Evolutionary conservation across 2,329 filamentous ascomycete genomes (phyloP).

Genomic region (Pezicula radicicola): DNA sequence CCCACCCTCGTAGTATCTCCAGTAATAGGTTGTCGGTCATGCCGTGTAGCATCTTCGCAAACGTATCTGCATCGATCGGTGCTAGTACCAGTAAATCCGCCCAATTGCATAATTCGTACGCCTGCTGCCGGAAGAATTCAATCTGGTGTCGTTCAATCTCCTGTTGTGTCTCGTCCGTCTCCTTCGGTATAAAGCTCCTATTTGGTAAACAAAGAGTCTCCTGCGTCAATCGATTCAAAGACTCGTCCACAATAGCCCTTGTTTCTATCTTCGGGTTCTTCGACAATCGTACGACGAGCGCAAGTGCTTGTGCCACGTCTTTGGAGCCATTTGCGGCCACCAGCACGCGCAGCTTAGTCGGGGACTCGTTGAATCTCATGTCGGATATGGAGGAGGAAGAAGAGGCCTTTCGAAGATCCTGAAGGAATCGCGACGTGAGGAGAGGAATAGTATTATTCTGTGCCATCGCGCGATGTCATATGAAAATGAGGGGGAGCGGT

Average conservation of each 20-base stretch:
- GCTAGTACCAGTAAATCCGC: slow-evolving; percentile 82
- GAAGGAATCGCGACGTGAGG: slow-evolving; percentile 9
- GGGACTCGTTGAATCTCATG: slow-evolving; percentile 43
- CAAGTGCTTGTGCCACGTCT: slow-evolving; percentile 63
- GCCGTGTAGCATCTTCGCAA: slow-evolving; percentile 85
- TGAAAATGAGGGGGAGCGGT: not conserved
- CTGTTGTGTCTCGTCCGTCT: slow-evolving; percentile 21
- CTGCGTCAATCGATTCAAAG: slow-evolving; percentile 59
- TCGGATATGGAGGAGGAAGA: slow-evolving; percentile 23
- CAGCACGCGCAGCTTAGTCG: slow-evolving; percentile 54
- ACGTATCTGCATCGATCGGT: slow-evolving; percentile 78
- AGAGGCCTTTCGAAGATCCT: slow-evolving; percentile 17
- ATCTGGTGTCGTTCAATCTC: slow-evolving; percentile 27
- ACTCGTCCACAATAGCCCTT: slow-evolving; percentile 62
- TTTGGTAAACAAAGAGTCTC: slow-evolving; percentile 61
- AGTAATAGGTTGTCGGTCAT: slow-evolving; percentile 78
- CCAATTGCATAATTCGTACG: slow-evolving; percentile 75
- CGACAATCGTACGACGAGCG: slow-evolving; percentile 64
- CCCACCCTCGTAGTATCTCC: slow-evolving; percentile 81
- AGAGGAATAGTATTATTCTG: slow-evolving; percentile 9
- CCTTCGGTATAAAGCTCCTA: slow-evolving; percentile 32
- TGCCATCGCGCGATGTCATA: slow-evolving; percentile 12
- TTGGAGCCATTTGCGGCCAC: slow-evolving; percentile 63
- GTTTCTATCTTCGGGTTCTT: slow-evolving; percentile 61
- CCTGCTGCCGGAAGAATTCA: slow-evolving; percentile 51